phyloP scores from a whole-genome alignment of 2,329 filamentous ascomycete genomes.

The Corynespora cassiicola region DNA sequence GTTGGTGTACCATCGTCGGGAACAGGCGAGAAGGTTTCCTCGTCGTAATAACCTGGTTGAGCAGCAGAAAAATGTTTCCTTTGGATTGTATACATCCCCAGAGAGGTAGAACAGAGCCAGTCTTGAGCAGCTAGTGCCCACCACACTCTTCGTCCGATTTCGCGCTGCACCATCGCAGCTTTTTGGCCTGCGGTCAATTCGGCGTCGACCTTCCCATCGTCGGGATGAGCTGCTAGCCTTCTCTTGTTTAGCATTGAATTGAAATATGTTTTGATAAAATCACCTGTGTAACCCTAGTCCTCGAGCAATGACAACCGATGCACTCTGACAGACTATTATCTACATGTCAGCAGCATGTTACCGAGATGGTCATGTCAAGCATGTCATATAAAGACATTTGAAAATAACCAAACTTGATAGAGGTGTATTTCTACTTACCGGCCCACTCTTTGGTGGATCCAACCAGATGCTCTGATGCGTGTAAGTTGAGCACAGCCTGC shows the following conservation, averaged over 20 bases:
- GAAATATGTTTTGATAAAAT: slow-evolving; percentile 3
- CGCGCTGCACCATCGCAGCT: slow-evolving; percentile 36
- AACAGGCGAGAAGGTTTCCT: slow-evolving; percentile 37
- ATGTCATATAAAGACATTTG: too few species aligned
- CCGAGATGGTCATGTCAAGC: too few species aligned
- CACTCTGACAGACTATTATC: too few species aligned
- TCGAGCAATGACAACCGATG: slow-evolving; percentile 58
- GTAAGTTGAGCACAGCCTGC: slow-evolving; percentile 56
- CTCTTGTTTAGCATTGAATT: not conserved
- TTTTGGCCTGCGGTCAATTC: slow-evolving; percentile 28
- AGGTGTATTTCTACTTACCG: too few species aligned
- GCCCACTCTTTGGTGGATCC: slow-evolving; percentile 57
- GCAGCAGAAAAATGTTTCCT: slow-evolving; percentile 42
- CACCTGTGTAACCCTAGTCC: slow-evolving; percentile 53
- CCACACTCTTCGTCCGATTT: slow-evolving; percentile 51
- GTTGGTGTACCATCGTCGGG: slow-evolving; percentile 33
- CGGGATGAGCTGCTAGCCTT: slow-evolving; percentile 32
- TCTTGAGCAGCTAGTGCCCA: slow-evolving; percentile 49
- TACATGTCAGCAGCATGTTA: slow-evolving; percentile 53
- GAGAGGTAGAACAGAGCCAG: slow-evolving; percentile 52
- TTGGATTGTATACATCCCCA: slow-evolving; percentile 47
- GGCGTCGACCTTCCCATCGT: slow-evolving; percentile 22
- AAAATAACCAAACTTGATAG: too few species aligned
- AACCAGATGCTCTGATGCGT: slow-evolving; percentile 58
- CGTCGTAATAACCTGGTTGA: slow-evolving; percentile 45